Conservation (phyloP, 208 protist genomes). For the Wallacemonas sp. region DNA sequence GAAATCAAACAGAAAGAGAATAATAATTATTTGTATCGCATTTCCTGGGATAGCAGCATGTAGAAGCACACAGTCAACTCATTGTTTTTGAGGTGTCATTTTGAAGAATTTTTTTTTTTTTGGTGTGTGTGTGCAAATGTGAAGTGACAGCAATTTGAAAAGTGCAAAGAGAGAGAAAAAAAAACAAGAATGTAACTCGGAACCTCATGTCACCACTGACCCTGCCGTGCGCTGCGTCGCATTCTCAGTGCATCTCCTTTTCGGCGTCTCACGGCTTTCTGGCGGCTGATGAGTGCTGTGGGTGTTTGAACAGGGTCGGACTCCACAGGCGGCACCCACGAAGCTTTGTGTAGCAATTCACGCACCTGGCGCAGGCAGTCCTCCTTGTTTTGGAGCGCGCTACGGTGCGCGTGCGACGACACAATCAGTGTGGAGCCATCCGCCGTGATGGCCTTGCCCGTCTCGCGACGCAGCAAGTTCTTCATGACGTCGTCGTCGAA, state of each 20-base stretch:
- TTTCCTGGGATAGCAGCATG: too few relatives aligned
- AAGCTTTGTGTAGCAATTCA: slow-evolving; percentile 66
- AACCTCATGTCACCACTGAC: slow-evolving; percentile 36
- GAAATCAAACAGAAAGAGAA: too few relatives aligned
- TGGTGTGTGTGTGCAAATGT: too few relatives aligned
- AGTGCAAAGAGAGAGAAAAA: too few relatives aligned
- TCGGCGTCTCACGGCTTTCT: slow-evolving; percentile 47
- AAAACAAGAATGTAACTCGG: too few relatives aligned
- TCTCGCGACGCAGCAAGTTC: slow-evolving; percentile 37
- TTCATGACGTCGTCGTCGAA: slow-evolving; percentile 63
- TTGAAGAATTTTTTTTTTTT: slow-evolving; percentile 14
- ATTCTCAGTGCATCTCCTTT: slow-evolving; percentile 61
- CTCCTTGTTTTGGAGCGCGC: slow-evolving; percentile 78
- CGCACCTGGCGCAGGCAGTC: slow-evolving; percentile 56
- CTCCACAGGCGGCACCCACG: slow-evolving; percentile 74
- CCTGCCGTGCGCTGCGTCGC: slow-evolving; percentile 38
- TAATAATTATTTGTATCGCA: neutral
- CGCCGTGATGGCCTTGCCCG: slow-evolving; percentile 37
- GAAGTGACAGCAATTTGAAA: slow-evolving; percentile 7
- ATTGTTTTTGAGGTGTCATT: too few relatives aligned
- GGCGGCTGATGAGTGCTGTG: slow-evolving; percentile 38
- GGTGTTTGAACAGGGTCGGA: slow-evolving; percentile 51
- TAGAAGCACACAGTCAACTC: too few relatives aligned
- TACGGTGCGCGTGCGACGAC: slow-evolving; percentile 74
- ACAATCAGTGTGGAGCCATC: slow-evolving; percentile 62